phyloP scores from a whole-genome alignment of 2,329 filamentous ascomycete genomes.

The Colletotrichum siamense region DNA sequence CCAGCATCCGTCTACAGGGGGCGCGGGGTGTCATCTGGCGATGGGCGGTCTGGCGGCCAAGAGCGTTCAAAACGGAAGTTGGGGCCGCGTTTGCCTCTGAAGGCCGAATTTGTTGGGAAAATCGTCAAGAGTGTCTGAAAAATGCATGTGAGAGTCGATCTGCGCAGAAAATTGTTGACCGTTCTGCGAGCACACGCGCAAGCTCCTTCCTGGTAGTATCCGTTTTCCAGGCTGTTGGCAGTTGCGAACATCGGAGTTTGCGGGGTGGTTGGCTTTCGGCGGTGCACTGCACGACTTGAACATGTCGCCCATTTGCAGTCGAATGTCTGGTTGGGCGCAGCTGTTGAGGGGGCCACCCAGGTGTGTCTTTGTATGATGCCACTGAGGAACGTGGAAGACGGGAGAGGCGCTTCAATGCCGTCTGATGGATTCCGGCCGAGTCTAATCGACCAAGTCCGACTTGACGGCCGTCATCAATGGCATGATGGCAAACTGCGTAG shows the following conservation, averaged over 20 bases:
- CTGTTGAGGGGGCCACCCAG: not conserved
- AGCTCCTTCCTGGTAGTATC: constrained; percentile 2
- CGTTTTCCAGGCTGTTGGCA: not conserved
- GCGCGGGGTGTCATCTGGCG: constrained; percentile 13
- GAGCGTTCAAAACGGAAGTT: constrained; percentile 21
- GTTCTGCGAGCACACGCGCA: not conserved
- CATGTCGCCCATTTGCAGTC: not conserved
- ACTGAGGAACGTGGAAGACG: not conserved
- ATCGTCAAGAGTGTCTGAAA: not conserved
- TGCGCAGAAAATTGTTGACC: constrained; percentile 13
- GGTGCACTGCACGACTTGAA: not conserved
- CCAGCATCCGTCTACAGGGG: not conserved
- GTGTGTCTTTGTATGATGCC: not conserved
- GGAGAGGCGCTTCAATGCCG: not conserved
- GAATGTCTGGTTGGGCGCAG: not conserved
- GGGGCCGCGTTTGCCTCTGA: constrained; percentile 14
- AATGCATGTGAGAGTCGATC: constrained; percentile 20
- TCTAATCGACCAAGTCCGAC: not conserved
- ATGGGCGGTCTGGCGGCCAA: constrained; percentile 23
- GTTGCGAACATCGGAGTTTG: not conserved
- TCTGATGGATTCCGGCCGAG: not conserved
- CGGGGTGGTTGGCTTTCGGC: not conserved
- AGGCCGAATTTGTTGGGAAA: constrained; percentile 22
- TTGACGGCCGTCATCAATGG: not conserved
- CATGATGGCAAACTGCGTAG: not conserved